Percentiles rank a stretch among this genome's conserved stretches.
phyloP scores from a whole-genome alignment of 1,139 yeast genomes.

The Pneumocystis canis region DNA sequence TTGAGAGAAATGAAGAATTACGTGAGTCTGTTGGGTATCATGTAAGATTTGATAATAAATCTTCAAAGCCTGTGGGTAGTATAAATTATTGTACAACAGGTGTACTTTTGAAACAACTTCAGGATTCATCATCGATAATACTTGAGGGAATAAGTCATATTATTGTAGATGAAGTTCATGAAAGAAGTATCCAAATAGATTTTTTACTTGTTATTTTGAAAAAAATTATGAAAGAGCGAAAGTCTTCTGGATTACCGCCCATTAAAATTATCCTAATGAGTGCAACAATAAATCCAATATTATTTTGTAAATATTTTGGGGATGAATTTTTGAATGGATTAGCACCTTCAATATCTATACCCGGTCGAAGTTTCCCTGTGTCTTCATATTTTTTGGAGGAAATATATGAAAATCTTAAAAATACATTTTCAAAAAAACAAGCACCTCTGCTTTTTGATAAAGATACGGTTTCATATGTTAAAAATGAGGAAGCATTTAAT shows the following conservation, averaged over 20 bases:
- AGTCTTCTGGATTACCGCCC: slow-evolving; percentile 30
- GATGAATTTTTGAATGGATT: slow-evolving; percentile 16
- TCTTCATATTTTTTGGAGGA: slow-evolving; percentile 38
- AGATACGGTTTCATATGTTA: slow-evolving; percentile 5
- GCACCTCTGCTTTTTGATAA: slow-evolving; percentile 1
- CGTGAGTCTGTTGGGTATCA: slow-evolving; percentile 68
- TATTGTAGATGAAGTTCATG: slow-evolving; percentile 76
- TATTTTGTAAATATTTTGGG: slow-evolving; percentile 43
- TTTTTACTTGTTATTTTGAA: slow-evolving; percentile 54
- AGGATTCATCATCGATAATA: slow-evolving; percentile 26
- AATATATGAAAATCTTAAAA: slow-evolving; percentile 1
- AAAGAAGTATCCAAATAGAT: slow-evolving; percentile 69
- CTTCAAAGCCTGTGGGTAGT: slow-evolving; percentile 43
- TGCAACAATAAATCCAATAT: slow-evolving; percentile 56
- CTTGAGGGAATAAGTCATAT: slow-evolving; percentile 46
- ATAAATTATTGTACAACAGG: slow-evolving; percentile 74
- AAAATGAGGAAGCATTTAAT: slow-evolving; percentile 1
- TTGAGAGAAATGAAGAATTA: slow-evolving; percentile 32
- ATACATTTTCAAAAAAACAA: slow-evolving; percentile 6
- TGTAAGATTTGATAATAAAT: slow-evolving; percentile 62
- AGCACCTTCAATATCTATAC: slow-evolving; percentile 48
- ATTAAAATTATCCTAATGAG: slow-evolving; percentile 56
- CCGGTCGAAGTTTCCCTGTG: slow-evolving; percentile 73
- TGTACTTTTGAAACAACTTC: slow-evolving; percentile 53
- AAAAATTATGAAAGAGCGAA: slow-evolving; percentile 32